These are phyloP conservation scores for Thalassiosira oceanica DNA, from an alignment of 352 stramenopile species.

Conservation along the genomic window DNA sequence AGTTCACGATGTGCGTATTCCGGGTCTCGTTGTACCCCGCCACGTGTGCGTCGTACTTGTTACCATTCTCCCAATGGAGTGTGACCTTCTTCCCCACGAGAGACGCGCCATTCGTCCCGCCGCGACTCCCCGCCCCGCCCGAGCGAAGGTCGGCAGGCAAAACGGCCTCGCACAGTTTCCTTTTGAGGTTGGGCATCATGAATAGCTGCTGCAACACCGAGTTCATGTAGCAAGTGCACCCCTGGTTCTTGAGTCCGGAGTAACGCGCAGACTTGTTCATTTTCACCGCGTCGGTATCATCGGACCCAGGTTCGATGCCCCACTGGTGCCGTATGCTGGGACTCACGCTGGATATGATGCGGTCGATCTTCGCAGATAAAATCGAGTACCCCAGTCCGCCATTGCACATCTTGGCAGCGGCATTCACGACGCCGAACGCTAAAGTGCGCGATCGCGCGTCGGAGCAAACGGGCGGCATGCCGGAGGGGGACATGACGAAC, in stretches of 20 bases:
- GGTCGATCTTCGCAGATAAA: conserved; percentile 63
- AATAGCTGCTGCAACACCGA: conserved; percentile 96
- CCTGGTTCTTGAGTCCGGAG: conserved; percentile 93
- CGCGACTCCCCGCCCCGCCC: conserved; percentile 76
- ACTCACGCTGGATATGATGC: conserved; percentile 64
- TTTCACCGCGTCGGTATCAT: conserved; percentile 31
- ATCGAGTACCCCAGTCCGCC: conserved; percentile 62
- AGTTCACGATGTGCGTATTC: conserved; percentile 79
- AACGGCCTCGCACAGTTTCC: conserved; percentile 69
- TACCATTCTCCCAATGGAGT: conserved; percentile 91
- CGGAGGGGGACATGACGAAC: conserved; percentile 67
- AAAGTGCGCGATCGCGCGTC: conserved; percentile 70
- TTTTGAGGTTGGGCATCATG: conserved; percentile 82
- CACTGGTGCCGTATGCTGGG: conserved; percentile 73
- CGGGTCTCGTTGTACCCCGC: conserved; percentile 85
- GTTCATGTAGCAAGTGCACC: conserved; percentile 99
- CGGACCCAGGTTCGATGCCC: conserved; percentile 62
- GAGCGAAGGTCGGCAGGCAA: conserved; percentile 71
- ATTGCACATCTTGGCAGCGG: conserved; percentile 60
- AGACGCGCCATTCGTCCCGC: conserved; percentile 66
- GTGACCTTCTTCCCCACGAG: conserved; percentile 88
- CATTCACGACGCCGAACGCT: conserved; percentile 70
- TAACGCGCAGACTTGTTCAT: conserved; percentile 63
- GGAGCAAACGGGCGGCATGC: conserved; percentile 68
- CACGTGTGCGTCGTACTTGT: conserved; percentile 91